Conservation (phyloP, 2,329 filamentous ascomycete genomes). For the Fusarium sp. region DNA sequence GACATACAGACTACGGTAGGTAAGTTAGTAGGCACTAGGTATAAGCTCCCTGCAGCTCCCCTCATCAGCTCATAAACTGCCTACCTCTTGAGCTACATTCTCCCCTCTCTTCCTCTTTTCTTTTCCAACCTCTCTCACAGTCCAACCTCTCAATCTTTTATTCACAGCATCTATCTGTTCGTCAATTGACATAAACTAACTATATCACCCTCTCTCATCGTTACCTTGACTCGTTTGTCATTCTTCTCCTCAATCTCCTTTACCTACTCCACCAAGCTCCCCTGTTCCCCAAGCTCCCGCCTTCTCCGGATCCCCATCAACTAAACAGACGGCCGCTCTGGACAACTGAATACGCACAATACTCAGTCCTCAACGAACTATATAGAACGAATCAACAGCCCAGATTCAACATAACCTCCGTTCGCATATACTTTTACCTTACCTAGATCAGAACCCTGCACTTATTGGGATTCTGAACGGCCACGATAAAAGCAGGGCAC, state of each 20-base stretch:
- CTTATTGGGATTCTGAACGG: constrained; percentile 17
- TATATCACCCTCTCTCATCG: neutral
- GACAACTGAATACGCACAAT: neutral
- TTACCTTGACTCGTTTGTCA: constrained; percentile 2
- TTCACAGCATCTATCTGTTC: constrained; percentile 18
- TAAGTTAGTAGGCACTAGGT: neutral
- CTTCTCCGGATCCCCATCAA: constrained; percentile 27
- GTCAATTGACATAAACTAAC: constrained; percentile 9
- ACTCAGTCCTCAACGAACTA: neutral
- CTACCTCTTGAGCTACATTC: neutral
- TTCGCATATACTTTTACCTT: neutral
- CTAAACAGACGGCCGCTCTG: constrained; percentile 6
- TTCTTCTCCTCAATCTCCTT: constrained; percentile 19
- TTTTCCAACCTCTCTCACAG: neutral
- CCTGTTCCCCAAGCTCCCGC: constrained; percentile 23
- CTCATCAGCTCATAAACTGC: neutral
- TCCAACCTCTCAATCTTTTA: neutral
- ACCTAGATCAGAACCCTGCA: constrained; percentile 1
- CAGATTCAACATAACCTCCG: neutral
- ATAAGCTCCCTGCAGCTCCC: constrained; percentile 17
- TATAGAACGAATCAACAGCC: neutral
- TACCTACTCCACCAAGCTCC: constrained; percentile 26
- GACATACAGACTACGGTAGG: neutral
- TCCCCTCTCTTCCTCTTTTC: neutral
- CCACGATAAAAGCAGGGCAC: constrained; percentile 23